Conservation (phyloP, 305 asterid species). For the Fraxinus sp. region DNA sequence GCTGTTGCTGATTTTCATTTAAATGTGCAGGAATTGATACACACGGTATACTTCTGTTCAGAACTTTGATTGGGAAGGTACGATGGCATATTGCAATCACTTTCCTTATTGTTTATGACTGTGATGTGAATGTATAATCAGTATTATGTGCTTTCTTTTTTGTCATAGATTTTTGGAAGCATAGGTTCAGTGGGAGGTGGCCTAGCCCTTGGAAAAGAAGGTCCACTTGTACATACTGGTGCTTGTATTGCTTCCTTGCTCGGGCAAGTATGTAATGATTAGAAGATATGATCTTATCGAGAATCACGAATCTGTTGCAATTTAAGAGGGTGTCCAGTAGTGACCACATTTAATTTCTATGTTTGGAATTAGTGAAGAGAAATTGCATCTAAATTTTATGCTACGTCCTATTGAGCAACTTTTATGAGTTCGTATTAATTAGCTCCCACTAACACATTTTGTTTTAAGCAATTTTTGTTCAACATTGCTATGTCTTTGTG, state of each 20-base stretch:
- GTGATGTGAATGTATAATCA: conserved; percentile 1
- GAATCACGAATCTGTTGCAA: conserved; percentile 16
- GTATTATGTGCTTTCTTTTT: conserved; percentile 18
- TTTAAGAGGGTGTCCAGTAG: conserved; percentile 9
- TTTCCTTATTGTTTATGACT: conserved; percentile 15
- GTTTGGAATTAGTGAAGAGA: background rate
- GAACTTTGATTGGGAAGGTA: conserved; percentile 96
- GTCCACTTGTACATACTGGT: conserved; percentile 97
- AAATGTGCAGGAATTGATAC: conserved; percentile 80
- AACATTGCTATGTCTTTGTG: conserved; percentile 2
- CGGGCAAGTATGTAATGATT: conserved; percentile 62
- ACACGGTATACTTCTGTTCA: conserved; percentile 90
- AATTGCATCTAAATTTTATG: background rate
- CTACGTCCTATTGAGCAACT: conserved; percentile 5
- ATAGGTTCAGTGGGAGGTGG: conserved; percentile 99
- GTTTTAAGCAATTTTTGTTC: conserved; percentile 2
- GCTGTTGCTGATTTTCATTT: conserved; percentile 21
- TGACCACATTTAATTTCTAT: conserved; percentile 11
- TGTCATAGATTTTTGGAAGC: conserved; percentile 85
- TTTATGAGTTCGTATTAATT: conserved; percentile 11
- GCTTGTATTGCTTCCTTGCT: conserved; percentile 99
- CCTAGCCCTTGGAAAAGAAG: conserved; percentile 98
- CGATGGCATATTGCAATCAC: conserved; percentile 21
- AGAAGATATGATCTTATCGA: conserved; percentile 14
- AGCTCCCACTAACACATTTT: conserved; percentile 11